Evolutionary conservation across 2,329 filamentous ascomycete species (phyloP), one percentile per base, ranked within the genome.

Genomic region (Zymoseptoria tritici): DNA sequence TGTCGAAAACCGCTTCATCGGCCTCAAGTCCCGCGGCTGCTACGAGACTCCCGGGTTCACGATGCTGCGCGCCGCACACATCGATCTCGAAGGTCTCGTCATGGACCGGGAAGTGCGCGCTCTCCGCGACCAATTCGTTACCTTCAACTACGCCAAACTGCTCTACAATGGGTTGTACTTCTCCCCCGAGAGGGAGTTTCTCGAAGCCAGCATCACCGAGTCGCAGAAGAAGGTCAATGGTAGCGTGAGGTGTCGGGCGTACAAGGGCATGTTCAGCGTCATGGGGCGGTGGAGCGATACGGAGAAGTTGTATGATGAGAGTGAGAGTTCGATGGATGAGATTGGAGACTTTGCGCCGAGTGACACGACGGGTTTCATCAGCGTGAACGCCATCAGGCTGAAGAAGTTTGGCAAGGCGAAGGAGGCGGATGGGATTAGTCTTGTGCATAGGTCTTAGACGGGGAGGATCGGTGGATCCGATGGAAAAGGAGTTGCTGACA

Each of bases 1-100:
- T 71, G 89, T 92, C 62, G 88, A 91, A 74, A 89, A 89, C 79
- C 83, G 89, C 57, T 90, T 88, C 79, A 88, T 90, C 71, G 89
- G 89, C 64, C 81, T 92, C 69, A 92, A 92, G 80, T 86, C 83
- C 67, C 85, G 89, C 70, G 89, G 89, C 69, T 92, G 89, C 80
- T 92, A 92, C 79, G 89, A 92, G 71, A 81, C 83, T 9, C 83
- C 83, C 1, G 83, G 79, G 59, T 75, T 86, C 49, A 83, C 79
- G 46, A 78, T 79, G 69, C 80, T 85, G 51, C 79, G 83, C 58
- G 73, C 77, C 55, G 83, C 83, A 2, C 83, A 85, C 74, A 72
- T 86, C 64, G 84, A 87, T 70, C 75, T 85, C 56, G 83, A 87
- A 71, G 85, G 85, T 71, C 80, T 89, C 50, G 84, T 86, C 60